phyloP scores from a whole-genome alignment of 495 filamentous ascomycete species.

The Neurospora cerealis region DNA sequence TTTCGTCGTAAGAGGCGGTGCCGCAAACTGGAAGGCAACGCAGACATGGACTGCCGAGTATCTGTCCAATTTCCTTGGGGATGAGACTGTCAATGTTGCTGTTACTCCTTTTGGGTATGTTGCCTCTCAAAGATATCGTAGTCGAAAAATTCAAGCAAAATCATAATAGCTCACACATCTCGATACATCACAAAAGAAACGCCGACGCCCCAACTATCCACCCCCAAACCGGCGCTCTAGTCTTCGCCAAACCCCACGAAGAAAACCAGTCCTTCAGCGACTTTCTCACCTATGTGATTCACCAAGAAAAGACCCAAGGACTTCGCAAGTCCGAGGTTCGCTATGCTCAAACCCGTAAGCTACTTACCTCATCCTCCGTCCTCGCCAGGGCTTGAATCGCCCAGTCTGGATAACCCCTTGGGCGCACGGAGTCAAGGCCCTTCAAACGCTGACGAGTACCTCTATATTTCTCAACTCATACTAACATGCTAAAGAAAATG shows the following conservation, averaged over 20 bases:
- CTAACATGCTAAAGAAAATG: constrained; percentile 44
- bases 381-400: too few species aligned
- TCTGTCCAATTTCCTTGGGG: constrained; percentile 41
- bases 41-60: constrained; percentile 48
- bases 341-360: constrained; percentile 45
- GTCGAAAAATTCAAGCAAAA: background rate
- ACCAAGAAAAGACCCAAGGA: constrained; percentile 21
- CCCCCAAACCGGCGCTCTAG: constrained; percentile 19
- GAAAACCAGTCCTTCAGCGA: constrained; percentile 38
- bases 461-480: too few species aligned
- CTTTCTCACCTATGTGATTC: constrained; percentile 37
- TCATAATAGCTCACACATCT: background rate
- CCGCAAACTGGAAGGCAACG: constrained; percentile 46
- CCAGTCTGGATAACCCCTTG: too few species aligned
- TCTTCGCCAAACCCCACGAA: constrained; percentile 49
- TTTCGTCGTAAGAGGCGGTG: constrained; percentile 54
- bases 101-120: constrained; percentile 57
- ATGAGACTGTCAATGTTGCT: constrained; percentile 53
- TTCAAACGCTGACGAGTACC: too few species aligned
- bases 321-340: constrained; percentile 24
- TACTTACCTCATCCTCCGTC: background rate
- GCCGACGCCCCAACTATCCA: constrained; percentile 47
- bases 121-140: too few species aligned
- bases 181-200: constrained; percentile 32
- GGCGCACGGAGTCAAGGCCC: too few species aligned